Base-by-base conservation (phyloP, 768 basidiomycete species). In the Panaeolus papilionaceus region DNA sequence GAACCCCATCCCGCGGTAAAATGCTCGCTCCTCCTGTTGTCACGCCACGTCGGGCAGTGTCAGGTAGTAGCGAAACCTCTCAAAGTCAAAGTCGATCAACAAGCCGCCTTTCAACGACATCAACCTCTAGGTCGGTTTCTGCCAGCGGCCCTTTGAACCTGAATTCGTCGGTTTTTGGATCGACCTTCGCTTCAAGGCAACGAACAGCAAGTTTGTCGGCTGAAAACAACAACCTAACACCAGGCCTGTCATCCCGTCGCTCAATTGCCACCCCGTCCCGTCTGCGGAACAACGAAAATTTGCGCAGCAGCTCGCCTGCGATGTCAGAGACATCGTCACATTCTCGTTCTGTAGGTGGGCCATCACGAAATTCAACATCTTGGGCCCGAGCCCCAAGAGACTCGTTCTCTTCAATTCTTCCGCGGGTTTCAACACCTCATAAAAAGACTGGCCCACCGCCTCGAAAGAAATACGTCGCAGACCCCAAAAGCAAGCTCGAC, bases 401-500 rank as follows among this genome's bases (percentile, higher is more conserved):
- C 65, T 89, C 92, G 0, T 78, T 91, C 63, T 81, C 86, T 14
- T 77, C 79, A 2, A 73, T 79, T 68, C 71, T 82, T 66, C 82
- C 82, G 18, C 80, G 78, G 63, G 71, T 72, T 40, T 79, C 82
- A 39, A 86, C 88, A 16, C 88, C 89, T 8, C 79, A 79, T 39
- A 82, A 80, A 62, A 85, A 79, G 69, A 69, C 75, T 16, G 71
- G 74, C 6, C 70, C 77, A n/a, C 74, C 78, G 9, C 76, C 81
- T 18, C 85, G 87, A 76, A 93, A 89, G 75, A 85, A 87, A 14
- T 98, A 98, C 70, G 81, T 95, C 47, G 88, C 96, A 2, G 89
- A 98, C 76, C 92, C 94, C n/a, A 90, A 93, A 79, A 95, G 87
- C 79, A 94, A 94, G 75, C 85, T 98, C 5, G 96, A 98, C 74